These are phyloP conservation scores for Purpureocillium takamizusanense DNA, from an alignment of 2,329 filamentous ascomycete genomes.

Conservation along the genomic window DNA sequence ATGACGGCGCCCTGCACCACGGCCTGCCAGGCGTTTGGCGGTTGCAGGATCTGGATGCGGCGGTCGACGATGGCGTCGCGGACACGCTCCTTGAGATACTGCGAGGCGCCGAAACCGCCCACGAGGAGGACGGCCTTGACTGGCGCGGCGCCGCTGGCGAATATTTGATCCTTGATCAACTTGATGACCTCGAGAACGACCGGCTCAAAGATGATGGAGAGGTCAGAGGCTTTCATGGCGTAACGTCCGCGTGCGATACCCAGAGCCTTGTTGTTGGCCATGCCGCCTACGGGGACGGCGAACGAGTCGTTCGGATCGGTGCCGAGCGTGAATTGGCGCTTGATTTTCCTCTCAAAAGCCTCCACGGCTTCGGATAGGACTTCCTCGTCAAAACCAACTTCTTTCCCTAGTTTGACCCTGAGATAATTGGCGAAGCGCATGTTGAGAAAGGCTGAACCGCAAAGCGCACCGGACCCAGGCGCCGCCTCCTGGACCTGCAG, in stretches of 20 bases:
- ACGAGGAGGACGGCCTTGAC: constrained; percentile 34
- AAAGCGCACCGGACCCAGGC: constrained; percentile 34
- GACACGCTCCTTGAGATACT: constrained; percentile 32
- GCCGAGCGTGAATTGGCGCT: constrained; percentile 21
- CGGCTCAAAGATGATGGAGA: constrained; percentile 33
- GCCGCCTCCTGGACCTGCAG: constrained; percentile 35
- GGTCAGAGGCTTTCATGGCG: constrained; percentile 25
- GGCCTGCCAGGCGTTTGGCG: constrained; percentile 36
- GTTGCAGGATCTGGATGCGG: constrained; percentile 32
- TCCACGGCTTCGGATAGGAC: constrained; percentile 28
- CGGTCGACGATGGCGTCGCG: constrained; percentile 21
- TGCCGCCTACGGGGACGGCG: constrained; percentile 27
- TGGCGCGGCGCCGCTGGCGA: constrained; percentile 21
- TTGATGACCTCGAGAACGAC: constrained; percentile 32
- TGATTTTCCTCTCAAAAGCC: constrained; percentile 31
- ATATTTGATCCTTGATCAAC: constrained; percentile 33
- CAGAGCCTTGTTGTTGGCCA: constrained; percentile 27
- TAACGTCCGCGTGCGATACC: constrained; percentile 27
- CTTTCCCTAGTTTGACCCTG: constrained; percentile 26
- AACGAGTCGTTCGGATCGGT: constrained; percentile 22
- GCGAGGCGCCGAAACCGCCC: constrained; percentile 36
- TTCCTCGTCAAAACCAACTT: constrained; percentile 29
- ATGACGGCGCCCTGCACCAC: constrained; percentile 40
- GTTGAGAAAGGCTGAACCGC: constrained; percentile 37
- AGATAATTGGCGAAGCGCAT: constrained; percentile 33